Conservation (phyloP, 345 rosid species). For the Pistacia vera region DNA sequence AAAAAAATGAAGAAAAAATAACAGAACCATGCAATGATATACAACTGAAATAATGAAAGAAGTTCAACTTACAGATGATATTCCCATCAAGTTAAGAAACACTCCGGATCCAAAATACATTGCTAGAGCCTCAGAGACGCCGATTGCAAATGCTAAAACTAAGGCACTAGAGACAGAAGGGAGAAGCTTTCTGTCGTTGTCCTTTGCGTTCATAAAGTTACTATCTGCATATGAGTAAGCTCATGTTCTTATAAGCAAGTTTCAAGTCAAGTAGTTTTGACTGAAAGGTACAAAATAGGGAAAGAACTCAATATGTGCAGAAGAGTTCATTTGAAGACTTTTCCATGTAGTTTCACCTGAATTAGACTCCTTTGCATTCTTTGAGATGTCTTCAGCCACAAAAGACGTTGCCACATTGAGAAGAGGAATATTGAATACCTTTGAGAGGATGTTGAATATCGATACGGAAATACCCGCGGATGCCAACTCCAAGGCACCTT, state of each 20-base stretch:
- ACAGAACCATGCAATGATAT: neutral
- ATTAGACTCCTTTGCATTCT: conserved; percentile 4
- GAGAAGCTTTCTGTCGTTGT: conserved; percentile 24
- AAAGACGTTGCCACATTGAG: conserved; percentile 39
- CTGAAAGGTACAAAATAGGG: neutral
- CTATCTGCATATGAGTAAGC: conserved; percentile 16
- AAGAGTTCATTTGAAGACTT: neutral
- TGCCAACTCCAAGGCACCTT: conserved; percentile 31
- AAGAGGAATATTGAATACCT: conserved; percentile 36
- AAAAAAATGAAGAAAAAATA: neutral
- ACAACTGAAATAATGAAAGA: neutral
- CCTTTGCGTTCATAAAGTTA: neutral
- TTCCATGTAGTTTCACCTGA: conserved; percentile 15
- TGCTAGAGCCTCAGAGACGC: conserved; percentile 33
- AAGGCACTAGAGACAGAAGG: conserved; percentile 42
- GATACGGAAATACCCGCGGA: conserved; percentile 21
- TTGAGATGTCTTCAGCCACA: conserved; percentile 37
- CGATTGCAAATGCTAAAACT: conserved; percentile 33
- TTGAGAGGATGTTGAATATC: conserved; percentile 37
- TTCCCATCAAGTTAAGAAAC: conserved; percentile 36
- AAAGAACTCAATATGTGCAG: neutral
- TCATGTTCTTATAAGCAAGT: neutral
- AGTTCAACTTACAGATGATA: conserved; percentile 31
- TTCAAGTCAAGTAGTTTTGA: too few relatives aligned
- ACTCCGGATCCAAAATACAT: conserved; percentile 38